phyloP scores from a whole-genome alignment of 176 grass and related monocot genomes.

The Bonia amplexicaulis region DNA sequence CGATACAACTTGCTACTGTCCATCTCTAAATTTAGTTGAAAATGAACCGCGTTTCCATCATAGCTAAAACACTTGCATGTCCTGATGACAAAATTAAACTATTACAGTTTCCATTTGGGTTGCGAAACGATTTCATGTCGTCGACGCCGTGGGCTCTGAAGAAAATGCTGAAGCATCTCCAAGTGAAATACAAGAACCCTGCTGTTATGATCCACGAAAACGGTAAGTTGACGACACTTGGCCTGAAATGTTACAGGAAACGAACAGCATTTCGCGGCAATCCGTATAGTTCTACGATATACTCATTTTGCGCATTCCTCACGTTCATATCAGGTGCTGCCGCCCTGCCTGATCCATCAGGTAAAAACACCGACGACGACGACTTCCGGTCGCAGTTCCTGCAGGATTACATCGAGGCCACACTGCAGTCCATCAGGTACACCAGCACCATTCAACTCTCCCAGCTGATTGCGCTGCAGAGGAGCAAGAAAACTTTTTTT shows the following conservation, averaged over 20 bases:
- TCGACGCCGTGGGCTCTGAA: constrained; percentile 62
- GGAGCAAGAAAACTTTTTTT: background rate
- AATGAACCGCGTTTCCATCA: background rate
- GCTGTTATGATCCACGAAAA: constrained; percentile 82
- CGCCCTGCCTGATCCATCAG: background rate
- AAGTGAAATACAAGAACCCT: constrained; percentile 75
- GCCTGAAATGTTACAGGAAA: background rate
- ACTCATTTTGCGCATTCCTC: background rate
- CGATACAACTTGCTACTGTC: background rate
- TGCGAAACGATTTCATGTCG: background rate
- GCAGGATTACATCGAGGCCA: constrained; percentile 57
- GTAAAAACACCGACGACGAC: constrained; percentile 14
- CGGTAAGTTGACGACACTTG: constrained; percentile 22
- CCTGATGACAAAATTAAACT: background rate
- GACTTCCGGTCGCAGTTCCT: constrained; percentile 40
- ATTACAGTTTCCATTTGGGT: background rate
- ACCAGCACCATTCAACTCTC: background rate
- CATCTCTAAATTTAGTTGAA: background rate
- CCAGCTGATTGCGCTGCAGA: background rate
- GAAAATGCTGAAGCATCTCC: constrained; percentile 68
- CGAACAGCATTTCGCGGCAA: background rate
- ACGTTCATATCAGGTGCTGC: constrained; percentile 27
- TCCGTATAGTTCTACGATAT: background rate
- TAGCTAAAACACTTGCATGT: background rate
- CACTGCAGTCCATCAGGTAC: constrained; percentile 47